phyloP scores from a whole-genome alignment of 129 eudicot species.

The Arctium minus region DNA sequence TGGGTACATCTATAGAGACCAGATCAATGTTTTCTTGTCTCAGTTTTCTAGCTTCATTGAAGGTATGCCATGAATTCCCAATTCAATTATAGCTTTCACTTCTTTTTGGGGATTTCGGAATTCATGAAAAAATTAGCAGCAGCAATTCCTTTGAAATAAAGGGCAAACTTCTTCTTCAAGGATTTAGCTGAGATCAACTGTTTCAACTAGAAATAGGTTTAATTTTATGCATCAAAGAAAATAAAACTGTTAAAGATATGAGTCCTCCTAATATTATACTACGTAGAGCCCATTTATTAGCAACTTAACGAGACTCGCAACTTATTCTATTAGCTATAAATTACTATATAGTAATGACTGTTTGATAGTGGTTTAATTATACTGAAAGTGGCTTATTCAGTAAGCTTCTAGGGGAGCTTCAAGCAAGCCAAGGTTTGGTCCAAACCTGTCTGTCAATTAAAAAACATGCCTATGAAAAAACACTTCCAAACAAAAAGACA shows the following conservation, averaged over 20 bases:
- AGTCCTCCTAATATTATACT: background rate
- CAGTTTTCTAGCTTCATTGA: slow-evolving; percentile 84
- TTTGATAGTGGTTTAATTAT: too few species aligned
- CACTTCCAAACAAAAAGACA: too few species aligned
- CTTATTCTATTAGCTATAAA: too few species aligned
- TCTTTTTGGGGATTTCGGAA: background rate
- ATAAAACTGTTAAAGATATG: background rate
- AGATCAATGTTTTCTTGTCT: slow-evolving; percentile 78
- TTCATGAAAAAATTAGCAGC: background rate
- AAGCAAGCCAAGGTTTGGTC: too few species aligned
- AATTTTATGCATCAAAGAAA: background rate
- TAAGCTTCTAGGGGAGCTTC: too few species aligned
- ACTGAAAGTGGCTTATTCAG: too few species aligned
- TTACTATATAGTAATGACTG: too few species aligned
- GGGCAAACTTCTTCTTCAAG: too few species aligned
- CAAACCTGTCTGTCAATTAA: too few species aligned
- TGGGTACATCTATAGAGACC: slow-evolving; percentile 87
- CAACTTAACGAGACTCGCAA: too few species aligned
- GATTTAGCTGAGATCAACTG: background rate
- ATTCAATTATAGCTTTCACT: background rate
- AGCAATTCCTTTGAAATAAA: background rate
- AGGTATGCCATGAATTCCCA: slow-evolving; percentile 38
- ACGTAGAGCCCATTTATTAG: too few species aligned
- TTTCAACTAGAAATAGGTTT: background rate
- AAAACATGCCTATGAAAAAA: too few species aligned